Conservation (phyloP, 768 basidiomycete species). For the Panaeolus cyanescens region DNA sequence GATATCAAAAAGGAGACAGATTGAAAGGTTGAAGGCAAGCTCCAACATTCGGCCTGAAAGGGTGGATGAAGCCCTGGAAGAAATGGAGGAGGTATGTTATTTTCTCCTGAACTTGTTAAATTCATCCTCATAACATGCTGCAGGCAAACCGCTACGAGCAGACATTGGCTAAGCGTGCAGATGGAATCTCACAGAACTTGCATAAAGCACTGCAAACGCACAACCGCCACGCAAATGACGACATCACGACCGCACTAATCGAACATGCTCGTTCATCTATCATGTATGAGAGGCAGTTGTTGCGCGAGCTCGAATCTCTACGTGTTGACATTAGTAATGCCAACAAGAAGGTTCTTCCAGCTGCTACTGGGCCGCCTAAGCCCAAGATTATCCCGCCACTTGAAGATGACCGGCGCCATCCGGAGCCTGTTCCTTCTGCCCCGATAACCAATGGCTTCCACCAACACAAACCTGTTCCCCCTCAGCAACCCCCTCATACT, state of each 20-base stretch:
- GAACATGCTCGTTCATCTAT: slow-evolving; percentile 92
- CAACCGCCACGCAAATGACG: slow-evolving; percentile 85
- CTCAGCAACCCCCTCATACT: slow-evolving; percentile 38
- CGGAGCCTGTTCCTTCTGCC: slow-evolving; percentile 29
- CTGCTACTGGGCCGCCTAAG: slow-evolving; percentile 54
- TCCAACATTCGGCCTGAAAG: slow-evolving; percentile 83
- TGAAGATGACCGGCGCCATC: slow-evolving; percentile 52
- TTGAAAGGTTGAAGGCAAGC: slow-evolving; percentile 86
- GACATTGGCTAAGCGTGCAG: slow-evolving; percentile 78
- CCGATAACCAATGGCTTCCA: slow-evolving; percentile 34
- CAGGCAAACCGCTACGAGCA: slow-evolving; percentile 93
- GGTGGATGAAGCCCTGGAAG: slow-evolving; percentile 90
- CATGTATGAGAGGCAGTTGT: slow-evolving; percentile 87
- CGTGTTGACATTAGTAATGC: slow-evolving; percentile 73
- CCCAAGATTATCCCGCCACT: slow-evolving; percentile 63
- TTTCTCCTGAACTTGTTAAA: not conserved
- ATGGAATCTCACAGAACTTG: slow-evolving; percentile 92
- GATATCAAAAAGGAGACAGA: slow-evolving; percentile 89
- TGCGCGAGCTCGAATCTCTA: slow-evolving; percentile 87
- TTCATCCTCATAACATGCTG: slow-evolving; percentile 9
- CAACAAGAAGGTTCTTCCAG: slow-evolving; percentile 55
- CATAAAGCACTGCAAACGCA: slow-evolving; percentile 86
- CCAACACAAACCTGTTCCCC: slow-evolving; percentile 21
- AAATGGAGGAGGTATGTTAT: slow-evolving; percentile 80
- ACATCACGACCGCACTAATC: slow-evolving; percentile 85